Conservation (phyloP, 257 asterid genomes). For the Petrea volubilis region DNA sequence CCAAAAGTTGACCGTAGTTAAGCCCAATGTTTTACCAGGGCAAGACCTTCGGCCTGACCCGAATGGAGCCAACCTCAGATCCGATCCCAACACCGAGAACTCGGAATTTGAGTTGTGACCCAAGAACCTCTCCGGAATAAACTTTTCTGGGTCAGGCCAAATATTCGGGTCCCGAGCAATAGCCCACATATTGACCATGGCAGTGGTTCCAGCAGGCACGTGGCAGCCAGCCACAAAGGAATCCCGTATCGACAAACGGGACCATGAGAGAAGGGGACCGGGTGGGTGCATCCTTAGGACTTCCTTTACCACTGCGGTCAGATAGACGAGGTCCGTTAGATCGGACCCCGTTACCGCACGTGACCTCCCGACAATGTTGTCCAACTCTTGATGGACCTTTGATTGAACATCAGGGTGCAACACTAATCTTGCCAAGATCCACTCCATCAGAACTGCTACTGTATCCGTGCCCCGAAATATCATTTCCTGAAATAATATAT, state of each 20-base stretch:
- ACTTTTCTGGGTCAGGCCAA: conserved; percentile 49
- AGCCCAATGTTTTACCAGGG: conserved; percentile 57
- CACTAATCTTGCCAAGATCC: conserved; percentile 61
- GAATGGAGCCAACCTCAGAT: conserved; percentile 61
- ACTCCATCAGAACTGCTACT: conserved; percentile 50
- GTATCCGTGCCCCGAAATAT: conserved; percentile 71
- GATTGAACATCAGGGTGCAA: conserved; percentile 53
- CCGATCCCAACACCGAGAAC: conserved; percentile 47
- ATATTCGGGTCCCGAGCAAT: conserved; percentile 46
- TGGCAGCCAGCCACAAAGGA: conserved; percentile 45
- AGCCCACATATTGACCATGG: conserved; percentile 81
- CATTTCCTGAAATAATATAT: conserved; percentile 47
- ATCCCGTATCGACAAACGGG: conserved; percentile 50
- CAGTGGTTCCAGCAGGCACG: conserved; percentile 61
- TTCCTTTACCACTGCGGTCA: conserved; percentile 58
- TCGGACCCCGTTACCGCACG: conserved; percentile 40
- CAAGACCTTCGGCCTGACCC: conserved; percentile 70
- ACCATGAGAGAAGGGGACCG: conserved; percentile 70
- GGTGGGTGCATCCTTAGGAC: conserved; percentile 66
- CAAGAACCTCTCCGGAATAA: conserved; percentile 55
- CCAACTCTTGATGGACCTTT: conserved; percentile 47
- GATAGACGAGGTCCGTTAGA: conserved; percentile 32
- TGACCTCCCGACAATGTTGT: conserved; percentile 36
- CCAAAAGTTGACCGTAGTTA: conserved; percentile 53
- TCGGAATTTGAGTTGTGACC: background rate